Evolutionary conservation across 1,284 basidiomycete species (phyloP), one percentile per base, ranked within the genome.

Genomic region (Cryptococcus maquisensis): DNA sequence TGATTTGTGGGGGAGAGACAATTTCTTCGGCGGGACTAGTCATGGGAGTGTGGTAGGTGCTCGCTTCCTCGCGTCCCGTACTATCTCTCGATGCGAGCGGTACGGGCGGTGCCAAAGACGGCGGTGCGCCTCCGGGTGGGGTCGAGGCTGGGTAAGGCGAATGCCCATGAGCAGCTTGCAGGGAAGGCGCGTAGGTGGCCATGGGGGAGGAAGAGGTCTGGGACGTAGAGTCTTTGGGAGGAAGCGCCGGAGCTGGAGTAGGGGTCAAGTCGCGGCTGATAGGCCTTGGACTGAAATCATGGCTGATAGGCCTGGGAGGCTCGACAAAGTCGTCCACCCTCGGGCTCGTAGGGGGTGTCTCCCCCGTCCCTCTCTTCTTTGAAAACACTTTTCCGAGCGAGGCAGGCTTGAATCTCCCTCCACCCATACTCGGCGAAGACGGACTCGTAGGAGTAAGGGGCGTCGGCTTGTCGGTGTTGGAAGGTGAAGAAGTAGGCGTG

Each of bases 331-430:
- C 49, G 50, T 54, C 52, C 12, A 47, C 20, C 39, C 47, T 47
- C 12, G 58, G 56, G 20, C 52, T 55, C 26, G 37, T 47, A 9
- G 57, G 55, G 16, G 57, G 57, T 7, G 54, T 50, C 32, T 40
- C 49, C 16, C 35, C 46, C 6, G 35, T 21, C n/a, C 52, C 45
- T 32, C 54, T 38, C 15, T 54, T 50, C 21, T 51, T 51, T 8
- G 54, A 43, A 37, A 63, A 63, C 16, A 60, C 62, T 35, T 59
- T 57, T 10, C 52, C 56, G 10, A 63, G 28, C 4, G 62, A 61
- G 21, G 42, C 53, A 20, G 50, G 37, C 48, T 62, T 62, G 55
- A 65, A 61, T n/a, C 58, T 21, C 26, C 57, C 47, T 15, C 48
- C 45, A 35, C 46, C 40, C 23, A 47, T 52, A 37, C 44, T 43